These are phyloP conservation scores for Mortierella sp. DNA, from an alignment of 371 early-diverging fungal genomes.

Conservation along the genomic window DNA sequence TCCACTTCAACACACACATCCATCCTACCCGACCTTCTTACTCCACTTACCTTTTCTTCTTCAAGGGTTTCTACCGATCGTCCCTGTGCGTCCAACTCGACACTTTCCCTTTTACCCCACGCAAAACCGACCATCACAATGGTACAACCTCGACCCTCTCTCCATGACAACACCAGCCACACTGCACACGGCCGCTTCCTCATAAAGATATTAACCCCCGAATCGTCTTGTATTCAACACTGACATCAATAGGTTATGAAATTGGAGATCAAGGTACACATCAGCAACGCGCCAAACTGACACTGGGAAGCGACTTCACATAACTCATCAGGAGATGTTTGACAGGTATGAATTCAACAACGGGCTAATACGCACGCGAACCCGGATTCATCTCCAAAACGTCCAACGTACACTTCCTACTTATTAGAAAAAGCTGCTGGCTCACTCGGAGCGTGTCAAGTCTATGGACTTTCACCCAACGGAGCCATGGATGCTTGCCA, in stretches of 20 bases:
- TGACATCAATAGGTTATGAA: slow-evolving; percentile 41
- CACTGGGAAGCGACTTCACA: not conserved
- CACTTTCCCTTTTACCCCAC: not conserved
- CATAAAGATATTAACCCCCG: not conserved
- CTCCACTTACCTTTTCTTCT: not conserved
- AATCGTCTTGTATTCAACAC: not conserved
- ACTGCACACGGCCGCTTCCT: not conserved
- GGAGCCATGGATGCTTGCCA: slow-evolving; percentile 98
- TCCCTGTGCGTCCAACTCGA: not conserved
- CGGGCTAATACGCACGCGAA: not conserved
- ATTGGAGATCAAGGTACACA: slow-evolving; percentile 58
- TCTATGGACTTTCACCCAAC: slow-evolving; percentile 99
- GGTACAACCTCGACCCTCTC: not conserved
- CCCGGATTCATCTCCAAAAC: not conserved
- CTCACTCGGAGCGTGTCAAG: slow-evolving; percentile 97
- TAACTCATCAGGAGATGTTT: not conserved
- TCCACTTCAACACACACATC: not conserved
- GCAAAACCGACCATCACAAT: not conserved
- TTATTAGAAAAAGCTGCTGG: slow-evolving; percentile 77
- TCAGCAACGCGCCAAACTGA: not conserved
- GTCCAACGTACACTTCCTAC: not conserved
- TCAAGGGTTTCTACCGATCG: not conserved
- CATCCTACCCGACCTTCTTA: not conserved
- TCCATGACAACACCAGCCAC: not conserved
- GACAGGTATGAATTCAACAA: not conserved